Conservation (phyloP, 306 rosid species). For the Hippophae tibetana region DNA sequence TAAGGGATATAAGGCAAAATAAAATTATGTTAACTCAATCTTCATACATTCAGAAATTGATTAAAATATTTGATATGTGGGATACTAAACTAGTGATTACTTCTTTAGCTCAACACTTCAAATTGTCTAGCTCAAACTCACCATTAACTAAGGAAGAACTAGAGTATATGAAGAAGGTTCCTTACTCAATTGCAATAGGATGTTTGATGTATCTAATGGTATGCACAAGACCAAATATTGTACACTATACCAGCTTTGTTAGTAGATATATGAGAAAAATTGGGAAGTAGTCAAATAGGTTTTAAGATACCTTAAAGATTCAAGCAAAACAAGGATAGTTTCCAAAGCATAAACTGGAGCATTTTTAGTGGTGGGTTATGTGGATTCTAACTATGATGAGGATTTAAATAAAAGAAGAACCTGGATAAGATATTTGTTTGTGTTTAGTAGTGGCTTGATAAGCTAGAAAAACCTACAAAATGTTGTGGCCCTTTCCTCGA, state of each 20-base stretch:
- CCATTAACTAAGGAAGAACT: background rate
- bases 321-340: background rate
- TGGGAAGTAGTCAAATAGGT: background rate
- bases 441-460: background rate
- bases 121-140: background rate
- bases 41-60: background rate
- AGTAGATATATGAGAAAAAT: background rate
- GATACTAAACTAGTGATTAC: background rate
- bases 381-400: background rate
- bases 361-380: background rate
- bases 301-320: background rate
- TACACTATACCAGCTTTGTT: background rate
- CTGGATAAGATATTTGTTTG: background rate
- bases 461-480: conserved; percentile 1
- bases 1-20: background rate
- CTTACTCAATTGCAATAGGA: background rate
- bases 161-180: background rate
- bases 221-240: background rate
- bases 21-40: background rate
- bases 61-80: background rate
- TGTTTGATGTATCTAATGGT: background rate
- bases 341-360: background rate
- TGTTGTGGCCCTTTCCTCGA: background rate
- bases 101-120: background rate
- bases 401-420: background rate